These are phyloP conservation scores for Firmiana major DNA, from an alignment of 345 rosid species.

Conservation along the genomic window DNA sequence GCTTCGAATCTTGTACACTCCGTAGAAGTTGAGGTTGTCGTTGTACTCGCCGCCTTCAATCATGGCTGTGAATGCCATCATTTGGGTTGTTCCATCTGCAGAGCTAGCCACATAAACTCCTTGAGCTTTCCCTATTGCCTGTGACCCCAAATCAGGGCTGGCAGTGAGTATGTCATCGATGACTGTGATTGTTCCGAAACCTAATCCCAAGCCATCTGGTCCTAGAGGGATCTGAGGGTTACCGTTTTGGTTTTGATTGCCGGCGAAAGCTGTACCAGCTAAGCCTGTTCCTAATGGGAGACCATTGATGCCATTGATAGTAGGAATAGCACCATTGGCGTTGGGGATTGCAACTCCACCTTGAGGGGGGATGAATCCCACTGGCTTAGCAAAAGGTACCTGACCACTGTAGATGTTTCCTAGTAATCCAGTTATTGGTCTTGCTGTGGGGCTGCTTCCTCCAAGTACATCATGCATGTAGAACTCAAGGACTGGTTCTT, in stretches of 20 bases:
- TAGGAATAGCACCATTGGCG: conserved; percentile 85
- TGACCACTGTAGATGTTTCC: conserved; percentile 94
- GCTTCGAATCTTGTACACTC: conserved; percentile 66
- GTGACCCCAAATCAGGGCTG: conserved; percentile 78
- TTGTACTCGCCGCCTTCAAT: conserved; percentile 92
- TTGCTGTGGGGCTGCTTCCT: conserved; percentile 81
- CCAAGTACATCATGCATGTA: conserved; percentile 94
- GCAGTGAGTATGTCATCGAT: conserved; percentile 59
- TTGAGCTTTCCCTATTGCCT: conserved; percentile 79
- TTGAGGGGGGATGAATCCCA: conserved; percentile 70
- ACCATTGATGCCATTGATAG: conserved; percentile 72
- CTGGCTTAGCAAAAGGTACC: conserved; percentile 85
- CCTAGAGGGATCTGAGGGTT: conserved; percentile 67
- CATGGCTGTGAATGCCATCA: conserved; percentile 94
- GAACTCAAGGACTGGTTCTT: conserved; percentile 57
- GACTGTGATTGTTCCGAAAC: conserved; percentile 79
- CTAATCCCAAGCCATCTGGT: conserved; percentile 40
- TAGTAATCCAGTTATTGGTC: conserved; percentile 82
- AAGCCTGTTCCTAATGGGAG: conserved; percentile 89
- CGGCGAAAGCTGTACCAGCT: conserved; percentile 49
- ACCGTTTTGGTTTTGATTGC: conserved; percentile 31
- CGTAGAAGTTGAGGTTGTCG: conserved; percentile 86
- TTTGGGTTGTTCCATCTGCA: conserved; percentile 74
- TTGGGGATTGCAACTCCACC: conserved; percentile 76
- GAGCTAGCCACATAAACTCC: conserved; percentile 91